A percentile compares a stretch with the other conserved stretches of the same genome.
These are phyloP conservation scores for Backusella liffmaniae DNA, from an alignment of 192 early-diverging fungal species.

Conservation along the genomic window DNA sequence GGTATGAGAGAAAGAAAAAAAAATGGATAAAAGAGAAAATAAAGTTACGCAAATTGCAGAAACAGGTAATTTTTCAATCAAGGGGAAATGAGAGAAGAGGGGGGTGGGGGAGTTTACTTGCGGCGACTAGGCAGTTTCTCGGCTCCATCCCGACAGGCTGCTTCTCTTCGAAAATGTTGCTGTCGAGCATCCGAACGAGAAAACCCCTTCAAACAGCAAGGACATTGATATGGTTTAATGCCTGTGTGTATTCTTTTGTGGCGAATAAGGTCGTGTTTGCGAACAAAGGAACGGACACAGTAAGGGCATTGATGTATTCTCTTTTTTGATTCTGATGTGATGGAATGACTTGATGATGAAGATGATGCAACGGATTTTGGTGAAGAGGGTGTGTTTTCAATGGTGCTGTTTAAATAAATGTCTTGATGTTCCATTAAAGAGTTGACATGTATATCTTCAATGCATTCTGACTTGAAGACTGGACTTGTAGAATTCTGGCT, in stretches of 20 bases:
- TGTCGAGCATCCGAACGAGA: slow-evolving; percentile 12
- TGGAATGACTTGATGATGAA: neutral
- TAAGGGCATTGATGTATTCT: neutral
- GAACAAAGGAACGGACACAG: slow-evolving; percentile 6
- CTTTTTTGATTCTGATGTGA: neutral
- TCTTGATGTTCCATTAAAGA: neutral
- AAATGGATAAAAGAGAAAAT: neutral
- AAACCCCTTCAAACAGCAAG: slow-evolving; percentile 15
- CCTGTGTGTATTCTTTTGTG: slow-evolving; percentile 20
- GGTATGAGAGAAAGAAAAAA: neutral
- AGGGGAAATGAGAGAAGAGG: neutral
- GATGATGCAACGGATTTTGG: neutral
- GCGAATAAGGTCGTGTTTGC: slow-evolving; percentile 13
- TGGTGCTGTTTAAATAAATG: neutral
- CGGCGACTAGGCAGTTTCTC: neutral
- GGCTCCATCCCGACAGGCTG: neutral
- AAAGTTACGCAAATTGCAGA: neutral
- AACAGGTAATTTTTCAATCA: slow-evolving; percentile 2
- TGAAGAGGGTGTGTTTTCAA: neutral
- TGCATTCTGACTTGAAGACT: neutral
- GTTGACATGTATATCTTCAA: neutral
- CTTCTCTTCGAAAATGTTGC: slow-evolving; percentile 7
- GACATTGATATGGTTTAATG: slow-evolving; percentile 15
- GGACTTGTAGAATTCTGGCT: neutral
- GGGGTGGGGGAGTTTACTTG: neutral